A percentile compares a stretch with the other conserved stretches of the same genome.
phyloP scores from a whole-genome alignment of 164 flowering plant genomes.

The Liriodendron chinense region DNA sequence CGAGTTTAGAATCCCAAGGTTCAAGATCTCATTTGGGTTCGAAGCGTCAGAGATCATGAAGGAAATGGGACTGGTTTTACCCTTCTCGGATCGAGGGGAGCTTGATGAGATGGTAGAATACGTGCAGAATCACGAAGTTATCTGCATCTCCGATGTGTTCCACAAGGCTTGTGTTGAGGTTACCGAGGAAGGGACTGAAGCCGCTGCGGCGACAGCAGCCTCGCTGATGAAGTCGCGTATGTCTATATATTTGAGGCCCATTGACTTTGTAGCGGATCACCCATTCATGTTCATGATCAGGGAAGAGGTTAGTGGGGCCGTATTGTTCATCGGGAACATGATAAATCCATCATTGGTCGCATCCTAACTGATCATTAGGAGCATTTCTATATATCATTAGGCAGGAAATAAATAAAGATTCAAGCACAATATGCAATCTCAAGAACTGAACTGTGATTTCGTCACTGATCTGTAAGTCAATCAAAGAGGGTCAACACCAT shows the following conservation, averaged over 20 bases:
- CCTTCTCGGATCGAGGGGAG: constrained; percentile 15
- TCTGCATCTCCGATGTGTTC: neutral
- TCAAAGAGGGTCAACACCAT: neutral
- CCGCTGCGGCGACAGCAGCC: constrained; percentile 11
- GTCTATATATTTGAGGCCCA: neutral
- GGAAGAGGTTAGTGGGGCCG: constrained; percentile 7
- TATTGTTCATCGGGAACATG: constrained; percentile 10
- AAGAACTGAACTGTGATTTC: neutral
- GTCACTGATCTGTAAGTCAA: neutral
- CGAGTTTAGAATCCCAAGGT: constrained; percentile 21
- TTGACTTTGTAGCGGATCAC: constrained; percentile 13
- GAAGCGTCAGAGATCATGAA: constrained; percentile 14
- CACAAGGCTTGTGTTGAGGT: constrained; percentile 11
- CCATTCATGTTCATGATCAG: constrained; percentile 17
- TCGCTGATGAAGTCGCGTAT: too few species aligned
- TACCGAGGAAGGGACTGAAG: constrained; percentile 17
- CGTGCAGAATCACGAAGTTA: neutral
- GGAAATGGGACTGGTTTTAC: constrained; percentile 14
- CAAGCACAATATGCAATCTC: too few species aligned
- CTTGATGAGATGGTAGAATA: constrained; percentile 11
- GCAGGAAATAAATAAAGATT: too few species aligned
- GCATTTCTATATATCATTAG: too few species aligned
- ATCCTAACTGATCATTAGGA: too few species aligned
- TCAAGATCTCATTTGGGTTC: constrained; percentile 19
- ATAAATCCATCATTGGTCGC: constrained; percentile 2